phyloP scores from a whole-genome alignment of 2,329 filamentous ascomycete species.

The Exophiala mesophila region DNA sequence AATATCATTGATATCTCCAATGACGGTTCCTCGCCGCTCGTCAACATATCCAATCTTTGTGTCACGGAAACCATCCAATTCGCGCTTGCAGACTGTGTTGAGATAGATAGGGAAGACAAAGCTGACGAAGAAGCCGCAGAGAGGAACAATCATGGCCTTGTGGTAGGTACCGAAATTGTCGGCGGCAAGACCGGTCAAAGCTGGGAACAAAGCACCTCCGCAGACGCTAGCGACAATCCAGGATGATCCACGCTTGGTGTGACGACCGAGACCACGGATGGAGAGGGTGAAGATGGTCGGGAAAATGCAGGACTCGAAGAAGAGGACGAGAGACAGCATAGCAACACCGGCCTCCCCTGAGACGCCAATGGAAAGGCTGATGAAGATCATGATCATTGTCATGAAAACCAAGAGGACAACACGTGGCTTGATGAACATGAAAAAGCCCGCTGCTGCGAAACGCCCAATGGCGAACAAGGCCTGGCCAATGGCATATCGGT shows the following conservation, averaged over 20 bases:
- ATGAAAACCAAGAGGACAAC: constrained; percentile 68
- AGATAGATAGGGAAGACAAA: constrained; percentile 35
- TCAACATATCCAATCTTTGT: constrained; percentile 34
- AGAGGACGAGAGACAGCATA: constrained; percentile 66
- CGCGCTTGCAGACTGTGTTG: constrained; percentile 31
- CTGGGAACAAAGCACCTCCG: constrained; percentile 64
- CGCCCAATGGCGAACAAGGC: constrained; percentile 69
- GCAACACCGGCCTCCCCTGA: constrained; percentile 45
- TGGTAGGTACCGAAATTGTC: constrained; percentile 26
- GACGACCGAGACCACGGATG: constrained; percentile 68
- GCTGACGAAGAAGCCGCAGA: constrained; percentile 32
- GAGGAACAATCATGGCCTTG: constrained; percentile 31
- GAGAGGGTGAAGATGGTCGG: constrained; percentile 76
- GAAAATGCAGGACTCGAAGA: constrained; percentile 79
- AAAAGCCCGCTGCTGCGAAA: constrained; percentile 63
- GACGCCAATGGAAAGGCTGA: constrained; percentile 47
- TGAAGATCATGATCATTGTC: constrained; percentile 57
- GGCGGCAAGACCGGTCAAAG: constrained; percentile 42
- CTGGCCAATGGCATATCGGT: constrained; percentile 72
- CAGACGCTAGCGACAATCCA: constrained; percentile 67
- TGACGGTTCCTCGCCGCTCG: constrained; percentile 27
- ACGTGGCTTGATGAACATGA: constrained; percentile 64
- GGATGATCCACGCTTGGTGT: constrained; percentile 71
- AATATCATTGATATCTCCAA: constrained; percentile 28
- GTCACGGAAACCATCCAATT: constrained; percentile 34